Base-by-base conservation (phyloP, 176 grass and related monocot genomes). In the Musa beccarii region DNA sequence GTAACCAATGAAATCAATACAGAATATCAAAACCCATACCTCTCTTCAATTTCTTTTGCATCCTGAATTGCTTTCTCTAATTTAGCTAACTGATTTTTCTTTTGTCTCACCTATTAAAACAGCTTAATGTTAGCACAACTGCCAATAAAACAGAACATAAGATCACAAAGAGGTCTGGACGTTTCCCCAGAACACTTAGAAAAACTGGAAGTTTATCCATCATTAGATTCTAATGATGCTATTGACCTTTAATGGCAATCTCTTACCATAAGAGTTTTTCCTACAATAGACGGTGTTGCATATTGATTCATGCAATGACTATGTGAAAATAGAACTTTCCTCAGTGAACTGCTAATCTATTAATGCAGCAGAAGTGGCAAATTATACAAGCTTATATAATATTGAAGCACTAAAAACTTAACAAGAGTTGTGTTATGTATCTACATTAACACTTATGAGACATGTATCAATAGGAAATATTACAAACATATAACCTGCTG, bases 21-120 rank as follows among this genome's bases (percentile, higher is more conserved):
- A 43, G 34, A 43, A 43, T 43, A 43, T 52, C n/a, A 1, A 24
- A 64, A 64, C 23, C 5, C 22, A 65, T 88, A 95, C 88, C 92
- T 85, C 75, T 95, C 83, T 68, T 95, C 85, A 19, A 75, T n/a
- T 68, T 68, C 78, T 79, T 95, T 90, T 63, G 76, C 87, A 78
- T 95, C 83, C 63, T 82, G 85, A 85, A 95, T 87, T 79, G 75
- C 73, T 86, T 80, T 88, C 59, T 88, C 83, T 64, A 95, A 80
- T 72, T 80, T 90, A 72, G 73, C 80, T 54, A 95, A 86, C 52
- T 68, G 76, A 75, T 25, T 77, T 84, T 90, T 95, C 88, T 83
- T 95, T 87, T 90, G 81, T 20, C 66, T 79, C 19, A 88, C 81
- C 92, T 90, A 85, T 49, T 57, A 79, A 82, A 76, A 20, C 59